Base-by-base conservation (phyloP, 1,284 basidiomycete species). In the Crepidotus sp. region DNA sequence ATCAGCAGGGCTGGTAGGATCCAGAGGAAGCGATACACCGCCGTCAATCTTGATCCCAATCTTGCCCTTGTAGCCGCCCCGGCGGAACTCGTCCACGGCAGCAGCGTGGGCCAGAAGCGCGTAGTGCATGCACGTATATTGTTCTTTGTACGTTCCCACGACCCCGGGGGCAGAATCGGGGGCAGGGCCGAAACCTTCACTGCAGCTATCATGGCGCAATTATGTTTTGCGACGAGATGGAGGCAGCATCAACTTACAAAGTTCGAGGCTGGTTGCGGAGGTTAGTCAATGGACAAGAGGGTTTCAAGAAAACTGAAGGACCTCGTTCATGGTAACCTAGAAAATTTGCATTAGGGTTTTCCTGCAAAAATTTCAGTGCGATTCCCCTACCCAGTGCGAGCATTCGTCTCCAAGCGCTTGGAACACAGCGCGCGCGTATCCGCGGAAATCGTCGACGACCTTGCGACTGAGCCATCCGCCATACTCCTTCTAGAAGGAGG, bases 41-140 rank as follows among this genome's bases (percentile, higher is more conserved):
- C 50, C 50, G 27, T 52, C 50, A 18, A 52, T 30, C 36, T 52
- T 52, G 47, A 52, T 49, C 3, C 50, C 50, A 18, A 52, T 52
- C 24, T 49, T 46, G 37, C 50, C 46, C 14, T 49, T 49, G 37
- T 52, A 52, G 2, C 44, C 41, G 9, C 50, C 50, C 4, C 11
- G 22, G 11, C 50, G 44, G 27, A 49, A 52, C 31, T 52, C 50
- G 26, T 52, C 50, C 7, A 52, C 50, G 25, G 50, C 50, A 4
- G 50, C 50, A 11, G 50, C 50, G 19, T 52, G 50, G 3, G 50
- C 47, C 1, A 52, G 35, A 14, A 52, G 45, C 7, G 50, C 50
- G 13, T 41, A 41, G 35, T 52, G 50, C 47, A 52, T 52, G 35
- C 50, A 52, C 1, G 45, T 49, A 26, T 46, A 52, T 18, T 45